Evolutionary conservation across 1,284 basidiomycete species (phyloP).

Genomic region (Malassezia restricta): DNA sequence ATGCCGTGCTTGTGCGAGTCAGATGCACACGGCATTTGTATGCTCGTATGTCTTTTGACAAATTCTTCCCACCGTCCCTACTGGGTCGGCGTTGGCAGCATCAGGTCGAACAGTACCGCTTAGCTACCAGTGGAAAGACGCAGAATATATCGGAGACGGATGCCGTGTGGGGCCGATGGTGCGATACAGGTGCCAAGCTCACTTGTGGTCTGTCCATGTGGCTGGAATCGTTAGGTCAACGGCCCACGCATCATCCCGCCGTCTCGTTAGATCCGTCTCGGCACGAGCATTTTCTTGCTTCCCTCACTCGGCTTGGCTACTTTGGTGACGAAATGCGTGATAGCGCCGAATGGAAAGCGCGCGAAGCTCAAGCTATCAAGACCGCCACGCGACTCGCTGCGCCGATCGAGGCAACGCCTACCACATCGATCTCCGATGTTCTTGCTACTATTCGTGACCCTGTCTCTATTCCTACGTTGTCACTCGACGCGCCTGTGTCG

Average conservation of each 20-base stretch:
- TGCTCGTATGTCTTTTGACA: constrained; percentile 78
- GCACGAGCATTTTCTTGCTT: constrained; percentile 17
- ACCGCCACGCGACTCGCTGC: background rate
- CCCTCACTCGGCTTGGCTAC: constrained; percentile 26
- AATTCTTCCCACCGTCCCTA: constrained; percentile 76
- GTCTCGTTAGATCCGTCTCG: background rate
- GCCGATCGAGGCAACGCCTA: background rate
- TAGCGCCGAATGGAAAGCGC: constrained; percentile 28
- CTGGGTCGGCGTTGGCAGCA: constrained; percentile 54
- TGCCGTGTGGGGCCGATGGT: constrained; percentile 23
- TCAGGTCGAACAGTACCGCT: constrained; percentile 24
- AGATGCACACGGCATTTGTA: constrained; percentile 50
- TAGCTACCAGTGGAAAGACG: background rate
- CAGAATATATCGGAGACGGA: background rate
- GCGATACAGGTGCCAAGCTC: constrained; percentile 36
- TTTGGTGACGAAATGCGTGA: constrained; percentile 28
- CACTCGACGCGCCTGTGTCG: background rate
- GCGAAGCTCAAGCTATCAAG: constrained; percentile 15
- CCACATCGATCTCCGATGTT: background rate
- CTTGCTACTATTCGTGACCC: background rate
- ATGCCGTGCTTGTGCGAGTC: constrained; percentile 17
- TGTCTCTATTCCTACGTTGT: background rate
- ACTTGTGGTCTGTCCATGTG: constrained; percentile 34
- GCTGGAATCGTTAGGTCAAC: background rate
- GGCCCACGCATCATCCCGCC: background rate